Evolutionary conservation across 257 asterid species (phyloP).

Genomic region (Solanum lignicaule): DNA sequence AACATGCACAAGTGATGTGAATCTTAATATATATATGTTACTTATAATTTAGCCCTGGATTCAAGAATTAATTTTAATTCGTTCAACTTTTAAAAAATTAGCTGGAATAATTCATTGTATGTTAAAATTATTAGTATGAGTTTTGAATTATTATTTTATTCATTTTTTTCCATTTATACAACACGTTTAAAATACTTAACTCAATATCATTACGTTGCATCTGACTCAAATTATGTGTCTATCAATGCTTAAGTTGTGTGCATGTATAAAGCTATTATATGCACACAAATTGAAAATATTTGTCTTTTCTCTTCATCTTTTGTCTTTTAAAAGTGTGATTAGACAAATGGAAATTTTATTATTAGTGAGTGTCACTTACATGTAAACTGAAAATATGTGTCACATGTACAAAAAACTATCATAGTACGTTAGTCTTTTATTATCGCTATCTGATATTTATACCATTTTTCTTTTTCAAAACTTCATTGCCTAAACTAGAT

Average conservation of each 20-base stretch:
- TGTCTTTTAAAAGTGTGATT: neutral
- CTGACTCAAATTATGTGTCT: neutral
- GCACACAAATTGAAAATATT: neutral
- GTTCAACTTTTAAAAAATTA: neutral
- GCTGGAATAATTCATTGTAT: neutral
- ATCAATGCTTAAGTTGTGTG: neutral
- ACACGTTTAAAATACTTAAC: neutral
- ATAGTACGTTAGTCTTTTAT: neutral
- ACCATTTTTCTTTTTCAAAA: neutral
- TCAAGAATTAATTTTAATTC: neutral
- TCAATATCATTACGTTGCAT: neutral
- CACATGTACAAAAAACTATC: too few species aligned
- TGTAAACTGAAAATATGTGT: neutral
- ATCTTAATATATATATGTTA: neutral
- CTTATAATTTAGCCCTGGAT: neutral
- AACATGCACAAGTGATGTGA: neutral
- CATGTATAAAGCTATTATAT: neutral
- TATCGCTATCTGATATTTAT: neutral
- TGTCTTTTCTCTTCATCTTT: neutral
- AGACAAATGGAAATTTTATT: neutral
- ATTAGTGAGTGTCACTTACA: neutral
- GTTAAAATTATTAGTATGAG: neutral
- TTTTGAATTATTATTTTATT: neutral
- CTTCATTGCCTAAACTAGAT: neutral
- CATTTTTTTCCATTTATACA: neutral